Percentiles rank a stretch among this genome's conserved stretches.
Evolutionary conservation across 352 stramenopile genomes (phyloP).

Genomic region (Phytophthora idaei): DNA sequence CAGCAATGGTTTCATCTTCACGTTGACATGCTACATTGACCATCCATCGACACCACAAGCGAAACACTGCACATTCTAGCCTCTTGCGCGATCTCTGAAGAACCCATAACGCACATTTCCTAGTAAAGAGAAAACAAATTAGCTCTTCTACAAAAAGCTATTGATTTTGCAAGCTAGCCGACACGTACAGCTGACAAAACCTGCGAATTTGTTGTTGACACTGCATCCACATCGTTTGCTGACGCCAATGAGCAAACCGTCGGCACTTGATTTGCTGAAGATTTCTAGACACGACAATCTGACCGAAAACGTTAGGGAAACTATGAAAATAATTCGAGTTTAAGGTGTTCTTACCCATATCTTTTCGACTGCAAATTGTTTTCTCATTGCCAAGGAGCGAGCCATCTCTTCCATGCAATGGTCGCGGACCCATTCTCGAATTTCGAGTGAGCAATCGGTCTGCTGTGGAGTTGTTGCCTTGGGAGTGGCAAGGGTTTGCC

Average conservation of each 20-base stretch:
- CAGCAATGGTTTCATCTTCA: conserved; percentile 49
- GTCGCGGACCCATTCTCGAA: conserved; percentile 49
- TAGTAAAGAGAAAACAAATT: conserved; percentile 14
- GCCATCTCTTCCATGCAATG: conserved; percentile 56
- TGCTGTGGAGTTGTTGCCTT: neutral
- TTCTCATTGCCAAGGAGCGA: conserved; percentile 34
- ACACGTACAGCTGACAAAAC: conserved; percentile 60
- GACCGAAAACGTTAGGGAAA: neutral
- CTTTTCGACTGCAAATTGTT: conserved; percentile 47
- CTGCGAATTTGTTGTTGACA: conserved; percentile 32
- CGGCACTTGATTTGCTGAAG: conserved; percentile 3
- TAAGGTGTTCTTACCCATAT: conserved; percentile 34
- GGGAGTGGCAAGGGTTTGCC: neutral
- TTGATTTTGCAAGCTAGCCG: neutral
- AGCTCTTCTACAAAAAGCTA: neutral
- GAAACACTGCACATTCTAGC: conserved; percentile 31
- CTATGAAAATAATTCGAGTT: neutral
- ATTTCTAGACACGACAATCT: conserved; percentile 28
- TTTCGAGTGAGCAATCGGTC: conserved; percentile 11
- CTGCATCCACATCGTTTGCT: conserved; percentile 19
- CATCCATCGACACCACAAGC: conserved; percentile 46
- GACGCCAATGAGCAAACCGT: conserved; percentile 39
- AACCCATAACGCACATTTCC: conserved; percentile 53
- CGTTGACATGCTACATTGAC: conserved; percentile 22
- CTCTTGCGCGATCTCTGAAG: conserved; percentile 40